Percentiles rank a stretch among this genome's conserved stretches.
These are phyloP conservation scores for Ogataea zsoltii DNA, from an alignment of 805 yeast genomes.

Conservation along the genomic window DNA sequence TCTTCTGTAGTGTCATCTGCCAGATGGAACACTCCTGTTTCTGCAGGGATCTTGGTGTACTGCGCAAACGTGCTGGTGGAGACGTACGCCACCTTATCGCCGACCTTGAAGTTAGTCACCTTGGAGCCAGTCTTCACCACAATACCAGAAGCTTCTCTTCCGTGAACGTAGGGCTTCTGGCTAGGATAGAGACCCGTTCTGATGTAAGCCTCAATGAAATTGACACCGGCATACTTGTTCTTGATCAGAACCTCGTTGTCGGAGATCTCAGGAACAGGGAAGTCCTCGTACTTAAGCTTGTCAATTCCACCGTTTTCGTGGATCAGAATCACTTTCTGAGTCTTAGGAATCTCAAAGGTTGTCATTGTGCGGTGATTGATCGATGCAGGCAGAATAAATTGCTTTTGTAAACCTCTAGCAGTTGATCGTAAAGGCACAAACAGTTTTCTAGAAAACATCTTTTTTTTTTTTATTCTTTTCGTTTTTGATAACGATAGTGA, in stretches of 20 bases:
- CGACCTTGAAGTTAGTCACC: constrained; percentile 57
- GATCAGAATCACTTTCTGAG: constrained; percentile 57
- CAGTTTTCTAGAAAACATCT: background rate
- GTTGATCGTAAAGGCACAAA: too few species aligned
- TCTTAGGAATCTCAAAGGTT: constrained; percentile 44
- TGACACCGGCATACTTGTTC: constrained; percentile 76
- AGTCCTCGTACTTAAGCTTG: constrained; percentile 57
- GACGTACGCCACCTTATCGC: constrained; percentile 69
- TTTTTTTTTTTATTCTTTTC: background rate
- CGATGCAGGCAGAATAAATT: too few species aligned
- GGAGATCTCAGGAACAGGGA: constrained; percentile 58
- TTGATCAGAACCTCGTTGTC: constrained; percentile 66
- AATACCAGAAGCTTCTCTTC: constrained; percentile 70
- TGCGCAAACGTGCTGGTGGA: constrained; percentile 66
- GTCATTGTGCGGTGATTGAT: constrained; percentile 2
- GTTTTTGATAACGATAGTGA: background rate
- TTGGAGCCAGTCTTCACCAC: constrained; percentile 63
- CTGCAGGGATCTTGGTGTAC: constrained; percentile 53
- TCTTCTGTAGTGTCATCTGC: constrained; percentile 50
- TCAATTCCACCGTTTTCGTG: constrained; percentile 60
- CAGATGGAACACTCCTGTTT: constrained; percentile 45
- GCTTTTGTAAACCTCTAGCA: too few species aligned
- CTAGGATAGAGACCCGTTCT: constrained; percentile 75
- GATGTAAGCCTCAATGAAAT: constrained; percentile 81
- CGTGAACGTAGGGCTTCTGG: constrained; percentile 61